A percentile compares a stretch with the other conserved stretches of the same genome.
Conservation (phyloP, 805 yeast genomes). For the Candida coquimbonensis region DNA sequence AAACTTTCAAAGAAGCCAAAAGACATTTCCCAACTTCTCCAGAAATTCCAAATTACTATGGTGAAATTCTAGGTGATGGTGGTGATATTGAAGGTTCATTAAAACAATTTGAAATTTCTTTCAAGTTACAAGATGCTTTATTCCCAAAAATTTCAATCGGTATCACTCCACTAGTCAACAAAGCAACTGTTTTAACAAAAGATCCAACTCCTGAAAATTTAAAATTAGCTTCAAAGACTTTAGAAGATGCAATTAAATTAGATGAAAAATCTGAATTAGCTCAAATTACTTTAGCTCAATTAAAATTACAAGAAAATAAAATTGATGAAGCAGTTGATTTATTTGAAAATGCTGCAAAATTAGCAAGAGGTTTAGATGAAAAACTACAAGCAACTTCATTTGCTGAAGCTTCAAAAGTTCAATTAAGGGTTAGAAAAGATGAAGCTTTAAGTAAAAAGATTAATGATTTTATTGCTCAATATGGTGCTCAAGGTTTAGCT, state of each 20-base stretch:
- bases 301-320: conserved; percentile 76
- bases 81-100: conserved; percentile 67
- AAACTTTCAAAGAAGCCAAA: conserved; percentile 61
- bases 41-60: conserved; percentile 91
- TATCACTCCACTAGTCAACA: conserved; percentile 83
- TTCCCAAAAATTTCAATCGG: conserved; percentile 65
- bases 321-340: conserved; percentile 73
- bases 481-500: conserved; percentile 20
- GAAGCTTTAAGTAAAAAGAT: conserved; percentile 58
- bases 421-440: conserved; percentile 67
- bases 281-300: conserved; percentile 84
- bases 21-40: conserved; percentile 78
- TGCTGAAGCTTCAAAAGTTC: conserved; percentile 90
- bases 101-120: conserved; percentile 80
- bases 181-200: conserved; percentile 67
- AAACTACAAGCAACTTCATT: conserved; percentile 85
- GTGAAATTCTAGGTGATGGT: conserved; percentile 84
- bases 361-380: conserved; percentile 82
- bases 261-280: conserved; percentile 92
- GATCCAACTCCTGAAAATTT: conserved; percentile 38
- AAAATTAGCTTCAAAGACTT: conserved; percentile 53
- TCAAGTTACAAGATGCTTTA: conserved; percentile 67
- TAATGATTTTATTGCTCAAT: conserved; percentile 46
- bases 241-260: conserved; percentile 67
- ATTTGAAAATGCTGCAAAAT: conserved; percentile 75